Base-by-base conservation (phyloP, 108 stramenopile species). In the Cyclotella kingstonii region DNA sequence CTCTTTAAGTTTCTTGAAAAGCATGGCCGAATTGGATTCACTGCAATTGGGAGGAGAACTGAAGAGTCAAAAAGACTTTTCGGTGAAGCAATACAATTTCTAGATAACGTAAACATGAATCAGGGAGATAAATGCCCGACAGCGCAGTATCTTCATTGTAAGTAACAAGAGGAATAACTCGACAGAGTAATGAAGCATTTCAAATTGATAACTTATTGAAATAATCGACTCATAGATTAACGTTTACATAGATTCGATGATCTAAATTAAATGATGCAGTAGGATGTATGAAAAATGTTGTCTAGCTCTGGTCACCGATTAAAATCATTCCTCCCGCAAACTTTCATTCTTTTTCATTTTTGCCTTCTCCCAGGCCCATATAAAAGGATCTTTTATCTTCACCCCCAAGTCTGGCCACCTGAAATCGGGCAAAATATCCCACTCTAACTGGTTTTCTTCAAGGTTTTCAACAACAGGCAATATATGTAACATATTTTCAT, bases 401-500 rank as follows among this genome's bases (percentile, higher is more conserved):
- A 74, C 73, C n/a, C 73, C 73, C 19, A 66, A 43, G 18, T 55
- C 66, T 10, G 91, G 88, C 88, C 91, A 90, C 18, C 52, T 22
- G 46, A 93, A 79, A 52, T 69, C 59, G 4, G 91, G 91, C 57
- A 93, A 83, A 21, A 81, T 57, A 33, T 77, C 65, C 39, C 72
- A 66, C 17, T 73, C 42, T 14, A 21, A 55, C 39, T 26, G 10
- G 30, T 59, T 40, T 35, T 11, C 39, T 23, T 41, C 10, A 7
- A 12, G 23, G 22, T 11, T 52, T 10, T 14, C 19, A 34, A 60
- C 67, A 2, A 89, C 89, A 0, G 92, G 92, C 41, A 93, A 61
- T 41, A 93, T 49, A 0, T 58, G 50, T 18, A 76, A 73, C 43
- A 93, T 28, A 70, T 93, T 93, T 26, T 64, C 75, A 67, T 93